Percentiles rank a stretch among this genome's conserved stretches.
Conservation (phyloP, 2,329 filamentous ascomycete species). For the Dryadomyces sulphureus region DNA sequence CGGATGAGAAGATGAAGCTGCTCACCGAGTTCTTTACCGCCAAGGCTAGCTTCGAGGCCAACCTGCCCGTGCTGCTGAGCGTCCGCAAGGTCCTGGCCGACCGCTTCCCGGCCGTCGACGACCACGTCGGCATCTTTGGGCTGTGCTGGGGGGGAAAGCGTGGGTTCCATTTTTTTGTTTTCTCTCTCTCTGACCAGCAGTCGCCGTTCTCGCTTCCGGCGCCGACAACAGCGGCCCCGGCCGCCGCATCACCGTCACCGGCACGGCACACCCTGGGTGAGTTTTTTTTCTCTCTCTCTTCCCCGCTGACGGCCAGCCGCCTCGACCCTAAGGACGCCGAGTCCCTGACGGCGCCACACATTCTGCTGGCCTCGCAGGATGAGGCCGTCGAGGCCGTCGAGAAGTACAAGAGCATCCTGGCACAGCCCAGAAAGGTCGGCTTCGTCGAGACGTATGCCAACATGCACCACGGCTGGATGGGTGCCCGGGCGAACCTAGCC, state of each 20-base stretch:
- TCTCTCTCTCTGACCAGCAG: background rate
- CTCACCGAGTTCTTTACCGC: slow-evolving; percentile 6
- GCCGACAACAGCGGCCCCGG: slow-evolving; percentile 19
- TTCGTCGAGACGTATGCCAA: slow-evolving; percentile 32
- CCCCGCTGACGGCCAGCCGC: slow-evolving; percentile 9
- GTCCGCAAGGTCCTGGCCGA: slow-evolving; percentile 18
- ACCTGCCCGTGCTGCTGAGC: slow-evolving; percentile 17
- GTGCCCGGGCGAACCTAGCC: slow-evolving; percentile 31
- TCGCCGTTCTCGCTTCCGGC: slow-evolving; percentile 23
- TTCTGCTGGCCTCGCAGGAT: slow-evolving; percentile 33
- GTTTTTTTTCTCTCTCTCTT: background rate
- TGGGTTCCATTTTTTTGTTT: slow-evolving; percentile 10
- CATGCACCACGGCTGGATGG: slow-evolving; percentile 47
- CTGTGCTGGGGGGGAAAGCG: slow-evolving; percentile 36
- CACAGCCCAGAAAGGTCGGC: slow-evolving; percentile 22
- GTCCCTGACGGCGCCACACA: slow-evolving; percentile 28
- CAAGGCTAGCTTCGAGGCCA: slow-evolving; percentile 16
- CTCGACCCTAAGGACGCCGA: slow-evolving; percentile 27
- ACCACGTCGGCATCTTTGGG: slow-evolving; percentile 28
- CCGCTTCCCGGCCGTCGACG: slow-evolving; percentile 21
- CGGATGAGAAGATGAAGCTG: slow-evolving; percentile 23
- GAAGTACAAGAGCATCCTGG: slow-evolving; percentile 26
- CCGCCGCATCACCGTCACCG: slow-evolving; percentile 20
- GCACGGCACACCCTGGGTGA: slow-evolving; percentile 19
- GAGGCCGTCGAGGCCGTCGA: slow-evolving; percentile 28